A percentile compares a stretch with the other conserved stretches of the same genome.
These are phyloP conservation scores for Filobasidium floriforme DNA, from an alignment of 768 basidiomycete species.

Conservation along the genomic window DNA sequence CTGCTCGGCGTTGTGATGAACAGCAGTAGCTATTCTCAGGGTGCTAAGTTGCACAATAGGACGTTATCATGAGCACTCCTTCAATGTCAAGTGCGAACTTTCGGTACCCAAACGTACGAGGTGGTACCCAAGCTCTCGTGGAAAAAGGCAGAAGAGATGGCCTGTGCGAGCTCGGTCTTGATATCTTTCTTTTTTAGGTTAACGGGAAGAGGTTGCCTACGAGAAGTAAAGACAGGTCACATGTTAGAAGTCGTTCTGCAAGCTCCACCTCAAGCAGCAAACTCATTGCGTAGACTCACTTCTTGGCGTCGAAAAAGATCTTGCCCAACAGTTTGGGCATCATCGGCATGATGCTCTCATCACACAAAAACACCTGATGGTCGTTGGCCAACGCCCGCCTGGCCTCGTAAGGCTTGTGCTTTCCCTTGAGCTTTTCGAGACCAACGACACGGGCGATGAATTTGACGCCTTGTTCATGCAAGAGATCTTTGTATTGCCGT, in stretches of 20 bases:
- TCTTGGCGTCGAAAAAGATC: slow-evolving; percentile 90
- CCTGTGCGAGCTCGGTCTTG: slow-evolving; percentile 83
- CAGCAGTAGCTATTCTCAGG: slow-evolving; percentile 67
- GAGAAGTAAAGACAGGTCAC: not conserved
- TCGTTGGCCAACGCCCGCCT: slow-evolving; percentile 73
- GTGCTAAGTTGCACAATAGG: slow-evolving; percentile 51
- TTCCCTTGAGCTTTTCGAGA: slow-evolving; percentile 83
- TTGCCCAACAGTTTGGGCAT: slow-evolving; percentile 79
- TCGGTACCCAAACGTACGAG: slow-evolving; percentile 55
- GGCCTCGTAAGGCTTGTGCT: slow-evolving; percentile 57
- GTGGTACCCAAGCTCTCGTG: slow-evolving; percentile 89
- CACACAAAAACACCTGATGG: slow-evolving; percentile 85
- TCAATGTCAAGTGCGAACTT: not conserved
- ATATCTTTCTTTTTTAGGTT: slow-evolving; percentile 77
- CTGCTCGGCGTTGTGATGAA: slow-evolving; percentile 61
- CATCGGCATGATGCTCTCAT: slow-evolving; percentile 78
- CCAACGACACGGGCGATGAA: slow-evolving; percentile 90
- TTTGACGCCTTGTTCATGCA: slow-evolving; percentile 65
- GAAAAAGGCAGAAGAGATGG: slow-evolving; percentile 90
- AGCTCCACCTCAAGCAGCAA: not conserved
- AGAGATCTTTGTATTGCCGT: slow-evolving; percentile 87
- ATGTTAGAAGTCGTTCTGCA: slow-evolving; percentile 20
- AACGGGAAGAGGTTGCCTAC: slow-evolving; percentile 92
- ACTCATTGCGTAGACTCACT: slow-evolving; percentile 52
- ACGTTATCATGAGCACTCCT: not conserved